Percentiles rank a stretch among this genome's conserved stretches.
Evolutionary conservation across 2,329 filamentous ascomycete species (phyloP).

Genomic region (Malbranchea zuffiana): DNA sequence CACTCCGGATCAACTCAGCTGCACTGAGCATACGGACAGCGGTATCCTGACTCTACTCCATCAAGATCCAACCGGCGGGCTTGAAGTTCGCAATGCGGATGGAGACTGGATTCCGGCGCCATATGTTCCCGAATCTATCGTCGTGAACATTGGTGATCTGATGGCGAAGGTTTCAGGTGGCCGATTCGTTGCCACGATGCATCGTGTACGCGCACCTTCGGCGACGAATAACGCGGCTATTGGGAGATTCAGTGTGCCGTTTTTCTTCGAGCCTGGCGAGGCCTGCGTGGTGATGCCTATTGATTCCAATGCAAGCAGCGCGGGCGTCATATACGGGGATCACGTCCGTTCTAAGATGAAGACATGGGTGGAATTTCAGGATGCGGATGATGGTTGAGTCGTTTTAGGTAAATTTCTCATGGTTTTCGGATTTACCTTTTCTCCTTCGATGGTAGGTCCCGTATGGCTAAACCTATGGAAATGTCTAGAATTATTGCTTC

Average conservation of each 20-base stretch:
- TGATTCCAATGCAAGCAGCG: constrained; percentile 22
- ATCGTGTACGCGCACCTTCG: constrained; percentile 31
- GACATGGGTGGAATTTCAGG: constrained; percentile 36
- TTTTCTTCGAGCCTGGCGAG: constrained; percentile 40
- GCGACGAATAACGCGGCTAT: constrained; percentile 12
- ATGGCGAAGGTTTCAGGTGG: constrained; percentile 35
- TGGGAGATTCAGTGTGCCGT: constrained; percentile 36
- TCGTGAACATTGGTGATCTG: constrained; percentile 39
- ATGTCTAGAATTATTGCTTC: too few species aligned
- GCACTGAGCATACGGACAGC: constrained; percentile 32
- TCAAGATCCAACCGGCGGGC: constrained; percentile 38
- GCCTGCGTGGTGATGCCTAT: constrained; percentile 32
- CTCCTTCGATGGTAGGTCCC: too few species aligned
- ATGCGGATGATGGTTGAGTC: too few species aligned
- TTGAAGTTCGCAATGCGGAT: constrained; percentile 37
- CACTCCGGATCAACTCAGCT: constrained; percentile 19
- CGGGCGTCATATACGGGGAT: constrained; percentile 31
- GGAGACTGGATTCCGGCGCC: constrained; percentile 35
- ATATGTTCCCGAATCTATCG: constrained; percentile 32
- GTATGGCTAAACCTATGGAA: too few species aligned
- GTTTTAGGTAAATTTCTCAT: too few species aligned
- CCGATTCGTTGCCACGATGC: constrained; percentile 36
- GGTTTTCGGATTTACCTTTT: too few species aligned
- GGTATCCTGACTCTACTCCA: constrained; percentile 40
- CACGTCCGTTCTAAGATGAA: constrained; percentile 37